Base-by-base conservation (phyloP, 2,329 filamentous ascomycete species). In the Colletotrichum falcatum region DNA sequence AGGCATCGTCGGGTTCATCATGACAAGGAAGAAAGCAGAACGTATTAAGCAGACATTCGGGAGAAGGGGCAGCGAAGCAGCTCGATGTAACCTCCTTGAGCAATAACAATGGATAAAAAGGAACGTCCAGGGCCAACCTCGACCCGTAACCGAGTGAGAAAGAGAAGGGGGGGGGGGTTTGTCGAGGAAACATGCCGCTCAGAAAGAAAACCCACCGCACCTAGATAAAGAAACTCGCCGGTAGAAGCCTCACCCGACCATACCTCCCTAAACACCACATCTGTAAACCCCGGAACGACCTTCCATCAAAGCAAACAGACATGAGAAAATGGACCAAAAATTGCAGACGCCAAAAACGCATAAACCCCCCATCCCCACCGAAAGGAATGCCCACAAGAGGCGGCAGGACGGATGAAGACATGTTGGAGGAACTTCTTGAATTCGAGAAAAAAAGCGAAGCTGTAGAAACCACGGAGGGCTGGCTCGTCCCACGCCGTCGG, bases 401-500 rank as follows among this genome's bases (percentile, higher is more conserved):
- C n/a, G 35, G 46, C 39, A 37, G n/a, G 30, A n/a, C 23, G 23
- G 30, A 48, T 37, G 26, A 39, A 61, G 44, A 61, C 42, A 39
- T 46, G 35, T 20, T 58, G 64, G 37, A 65, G 58, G 64, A 71
- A 71, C 59, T 67, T 68, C 59, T 71, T 71, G 68, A 71, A 62
- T 71, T 71, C 68, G 68, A 62, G 64, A 56, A 63, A 61, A 61
- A 62, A 59, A 42, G 55, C 48, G 67, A 65, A 62, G 61, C 58
- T 69, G 67, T 56, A 58, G 33, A 46, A 67, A 63, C 58, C 58
- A 59, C 26, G n/a, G 61, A 46, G 26, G 37, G 9, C 20, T 55
- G 51, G n/a, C 42, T 33, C 8, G 30, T 26, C 49, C 35, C 56
- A 26, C 44, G 30, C 37, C 54, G 64, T 67, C 53, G 54, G 54